Base-by-base conservation (phyloP, 768 basidiomycete species). In the Boletus sp. region DNA sequence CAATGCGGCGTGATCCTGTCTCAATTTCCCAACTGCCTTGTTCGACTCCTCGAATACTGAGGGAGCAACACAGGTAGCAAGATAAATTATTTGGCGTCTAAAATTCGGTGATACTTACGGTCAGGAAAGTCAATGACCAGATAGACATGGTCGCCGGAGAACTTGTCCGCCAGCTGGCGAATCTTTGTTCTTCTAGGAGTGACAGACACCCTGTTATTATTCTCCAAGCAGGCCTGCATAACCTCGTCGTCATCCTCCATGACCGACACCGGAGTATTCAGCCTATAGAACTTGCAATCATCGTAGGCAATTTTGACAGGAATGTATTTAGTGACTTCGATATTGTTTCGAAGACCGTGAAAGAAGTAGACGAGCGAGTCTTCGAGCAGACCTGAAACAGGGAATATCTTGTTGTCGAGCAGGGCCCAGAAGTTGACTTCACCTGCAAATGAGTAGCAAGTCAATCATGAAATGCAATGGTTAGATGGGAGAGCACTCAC, bases 161-260 rank as follows among this genome's bases (percentile, higher is more conserved):
- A 17, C 2, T 1, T 17, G 1, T 6, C 4, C 1, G 47, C 23
- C 34, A 47, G 15, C 19, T 3, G 4, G 8, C 23, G 21, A 32
- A 45, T 10, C 21, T 1, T 25, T 17, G 7, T 25, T 1, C 0
- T 10, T 34, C 3, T 5, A 0, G 33, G 35, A 7, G 0, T n/a
- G 34, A 47, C 15, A 5, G 7, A 0, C 7, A 15, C 10, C 33
- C 14, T 47, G n/a, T 47, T 47, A 1, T 7, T 11, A 21, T 47
- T 33, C 21, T 34, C 33, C 3, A 13, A 5, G 23, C 34, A 47
- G 4, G 23, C 21, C 5, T 10, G 13, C 34, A 10, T 47, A 8
- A 37, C 34, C 1, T 4, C 3, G 4, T 35, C 21, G 11, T 32
- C 9, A 9, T 23, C 23, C 19, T 5, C 10, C 4, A 21, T 2